phyloP scores from a whole-genome alignment of 495 filamentous ascomycete species.

The Parathielavia hyrcaniae region DNA sequence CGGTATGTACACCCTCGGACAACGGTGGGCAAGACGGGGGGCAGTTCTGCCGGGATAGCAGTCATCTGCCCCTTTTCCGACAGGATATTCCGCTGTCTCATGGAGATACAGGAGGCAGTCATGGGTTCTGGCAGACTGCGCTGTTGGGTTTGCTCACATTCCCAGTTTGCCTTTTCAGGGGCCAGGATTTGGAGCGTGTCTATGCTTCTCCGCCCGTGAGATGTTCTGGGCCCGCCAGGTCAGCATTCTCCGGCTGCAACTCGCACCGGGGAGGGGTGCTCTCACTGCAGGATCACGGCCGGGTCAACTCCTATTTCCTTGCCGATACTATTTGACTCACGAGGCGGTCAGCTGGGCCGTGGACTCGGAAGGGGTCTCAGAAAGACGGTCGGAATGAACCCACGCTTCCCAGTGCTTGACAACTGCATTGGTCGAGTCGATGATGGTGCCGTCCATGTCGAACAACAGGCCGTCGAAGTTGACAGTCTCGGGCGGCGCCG shows the following conservation, averaged over 20 bases:
- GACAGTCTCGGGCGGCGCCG: slow-evolving; percentile 52
- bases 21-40: neutral
- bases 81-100: neutral
- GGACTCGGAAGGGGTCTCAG: neutral
- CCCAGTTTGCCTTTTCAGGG: slow-evolving; percentile 78
- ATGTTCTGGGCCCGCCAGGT: slow-evolving; percentile 44
- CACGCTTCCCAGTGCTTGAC: slow-evolving; percentile 88
- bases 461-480: slow-evolving; percentile 76
- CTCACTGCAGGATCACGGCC: slow-evolving; percentile 61
- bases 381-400: slow-evolving; percentile 19
- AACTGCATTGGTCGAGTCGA: slow-evolving; percentile 75
- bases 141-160: slow-evolving; percentile 55
- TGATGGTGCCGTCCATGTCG: slow-evolving; percentile 86
- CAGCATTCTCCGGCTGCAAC: neutral
- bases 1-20: no score
- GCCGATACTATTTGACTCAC: slow-evolving; percentile 54
- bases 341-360: slow-evolving; percentile 9
- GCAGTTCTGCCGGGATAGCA: neutral
- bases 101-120: neutral
- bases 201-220: slow-evolving; percentile 81
- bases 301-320: slow-evolving; percentile 78
- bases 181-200: slow-evolving; percentile 71
- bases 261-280: neutral
- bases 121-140: neutral
- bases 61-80: neutral